Evolutionary conservation across 2,329 filamentous ascomycete species (phyloP).

Genomic region (Myriosclerotinia duriaeana): DNA sequence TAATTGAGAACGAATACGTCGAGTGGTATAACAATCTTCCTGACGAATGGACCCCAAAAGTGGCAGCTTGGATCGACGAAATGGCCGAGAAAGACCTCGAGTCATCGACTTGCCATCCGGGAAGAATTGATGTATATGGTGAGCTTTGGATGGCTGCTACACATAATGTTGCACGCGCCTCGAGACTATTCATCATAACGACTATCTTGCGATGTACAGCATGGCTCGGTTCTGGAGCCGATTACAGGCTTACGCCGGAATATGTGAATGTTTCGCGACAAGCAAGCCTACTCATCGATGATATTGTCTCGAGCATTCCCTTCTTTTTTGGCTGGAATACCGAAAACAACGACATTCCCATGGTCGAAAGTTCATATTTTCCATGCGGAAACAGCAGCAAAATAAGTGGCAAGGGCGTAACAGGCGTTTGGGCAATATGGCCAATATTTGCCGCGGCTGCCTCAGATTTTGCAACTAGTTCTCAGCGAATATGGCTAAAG

Average conservation of each 20-base stretch:
- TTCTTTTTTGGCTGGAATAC: conserved; percentile 55
- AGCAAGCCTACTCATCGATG: conserved; percentile 54
- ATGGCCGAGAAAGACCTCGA: background rate
- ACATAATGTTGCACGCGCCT: conserved; percentile 56
- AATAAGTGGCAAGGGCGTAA: conserved; percentile 27
- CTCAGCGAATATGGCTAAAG: conserved; percentile 30
- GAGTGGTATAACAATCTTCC: conserved; percentile 53
- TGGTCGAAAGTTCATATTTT: conserved; percentile 47
- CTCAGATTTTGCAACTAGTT: conserved; percentile 32
- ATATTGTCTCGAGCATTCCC: conserved; percentile 59
- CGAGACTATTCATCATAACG: conserved; percentile 54
- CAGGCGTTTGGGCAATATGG: conserved; percentile 34
- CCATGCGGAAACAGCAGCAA: conserved; percentile 49
- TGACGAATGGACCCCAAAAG: conserved; percentile 49
- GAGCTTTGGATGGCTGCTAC: conserved; percentile 59
- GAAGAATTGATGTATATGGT: conserved; percentile 57
- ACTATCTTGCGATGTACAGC: conserved; percentile 58
- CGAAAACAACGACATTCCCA: conserved; percentile 17
- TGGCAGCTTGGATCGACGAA: conserved; percentile 53
- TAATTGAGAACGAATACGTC: conserved; percentile 51
- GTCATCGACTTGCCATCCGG: conserved; percentile 44
- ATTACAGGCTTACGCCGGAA: conserved; percentile 61
- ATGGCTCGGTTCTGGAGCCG: conserved; percentile 57
- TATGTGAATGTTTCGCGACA: conserved; percentile 54
- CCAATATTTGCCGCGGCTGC: conserved; percentile 31